Conservation (phyloP, 2,329 filamentous ascomycete species). For the Leptographium wingfieldii region DNA sequence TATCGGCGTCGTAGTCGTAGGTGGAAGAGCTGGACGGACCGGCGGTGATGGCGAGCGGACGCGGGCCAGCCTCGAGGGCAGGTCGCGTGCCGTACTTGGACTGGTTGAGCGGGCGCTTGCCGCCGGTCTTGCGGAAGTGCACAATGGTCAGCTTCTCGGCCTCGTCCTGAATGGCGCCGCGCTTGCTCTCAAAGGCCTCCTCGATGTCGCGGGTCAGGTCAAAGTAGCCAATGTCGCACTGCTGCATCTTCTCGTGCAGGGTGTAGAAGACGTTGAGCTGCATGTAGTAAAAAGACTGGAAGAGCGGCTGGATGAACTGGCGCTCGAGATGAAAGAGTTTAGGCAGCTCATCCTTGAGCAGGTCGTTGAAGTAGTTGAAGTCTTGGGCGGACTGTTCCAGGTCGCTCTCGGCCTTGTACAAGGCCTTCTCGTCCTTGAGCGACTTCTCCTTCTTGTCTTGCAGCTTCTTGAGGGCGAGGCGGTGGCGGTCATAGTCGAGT, state of each 20-base stretch:
- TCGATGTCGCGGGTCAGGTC: slow-evolving; percentile 84
- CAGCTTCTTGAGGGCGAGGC: slow-evolving; percentile 74
- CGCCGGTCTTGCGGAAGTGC: slow-evolving; percentile 82
- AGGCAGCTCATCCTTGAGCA: slow-evolving; percentile 90
- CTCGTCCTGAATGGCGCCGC: slow-evolving; percentile 73
- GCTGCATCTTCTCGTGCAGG: slow-evolving; percentile 94
- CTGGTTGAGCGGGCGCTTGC: slow-evolving; percentile 44
- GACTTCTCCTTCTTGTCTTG: slow-evolving; percentile 96
- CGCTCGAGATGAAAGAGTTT: slow-evolving; percentile 81
- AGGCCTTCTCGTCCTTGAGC: slow-evolving; percentile 91
- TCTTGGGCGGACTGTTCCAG: slow-evolving; percentile 87
- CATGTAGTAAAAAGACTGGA: slow-evolving; percentile 99
- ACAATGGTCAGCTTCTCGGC: slow-evolving; percentile 77
- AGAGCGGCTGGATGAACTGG: slow-evolving; percentile 91
- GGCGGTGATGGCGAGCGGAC: slow-evolving; percentile 37
- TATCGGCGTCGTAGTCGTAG: slow-evolving; percentile 1
- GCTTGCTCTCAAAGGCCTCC: slow-evolving; percentile 79
- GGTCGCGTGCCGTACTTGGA: slow-evolving; percentile 23
- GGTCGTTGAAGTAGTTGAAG: slow-evolving; percentile 95
- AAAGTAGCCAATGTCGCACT: slow-evolving; percentile 94
- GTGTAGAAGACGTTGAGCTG: slow-evolving; percentile 99
- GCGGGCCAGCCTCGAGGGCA: slow-evolving; percentile 34
- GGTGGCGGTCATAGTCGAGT: slow-evolving; percentile 86
- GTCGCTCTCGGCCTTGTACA: slow-evolving; percentile 91
- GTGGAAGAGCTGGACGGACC: slow-evolving; percentile 22